Conservation (phyloP, 2,329 filamentous ascomycete genomes). For the Ilyonectria destructans region DNA sequence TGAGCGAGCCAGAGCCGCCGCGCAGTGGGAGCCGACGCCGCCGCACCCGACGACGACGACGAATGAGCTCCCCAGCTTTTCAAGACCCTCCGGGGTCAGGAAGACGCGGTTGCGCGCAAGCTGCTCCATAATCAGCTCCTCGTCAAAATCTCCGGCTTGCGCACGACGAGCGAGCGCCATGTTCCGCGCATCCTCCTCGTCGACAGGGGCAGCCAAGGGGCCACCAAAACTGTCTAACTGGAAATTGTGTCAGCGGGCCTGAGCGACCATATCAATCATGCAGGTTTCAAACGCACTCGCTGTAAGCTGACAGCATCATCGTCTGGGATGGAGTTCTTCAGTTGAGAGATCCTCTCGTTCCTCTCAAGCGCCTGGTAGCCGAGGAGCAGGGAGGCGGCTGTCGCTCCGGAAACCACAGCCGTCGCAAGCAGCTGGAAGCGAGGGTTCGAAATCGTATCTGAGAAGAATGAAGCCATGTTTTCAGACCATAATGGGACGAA, state of each 20-base stretch:
- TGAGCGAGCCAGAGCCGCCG: conserved; percentile 88
- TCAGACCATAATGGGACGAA: conserved; percentile 36
- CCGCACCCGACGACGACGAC: conserved; percentile 94
- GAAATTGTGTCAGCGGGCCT: conserved; percentile 42
- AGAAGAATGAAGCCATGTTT: conserved; percentile 62
- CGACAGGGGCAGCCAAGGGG: conserved; percentile 62
- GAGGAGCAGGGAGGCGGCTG: conserved; percentile 73
- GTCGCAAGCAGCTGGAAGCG: conserved; percentile 79
- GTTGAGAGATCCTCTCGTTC: conserved; percentile 67
- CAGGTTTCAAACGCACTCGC: conserved; percentile 35
- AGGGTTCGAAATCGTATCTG: conserved; percentile 62
- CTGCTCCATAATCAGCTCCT: conserved; percentile 93
- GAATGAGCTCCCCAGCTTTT: conserved; percentile 85
- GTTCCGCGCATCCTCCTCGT: conserved; percentile 76
- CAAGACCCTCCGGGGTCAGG: conserved; percentile 85
- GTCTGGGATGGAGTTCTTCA: conserved; percentile 74
- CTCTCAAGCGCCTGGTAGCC: conserved; percentile 74
- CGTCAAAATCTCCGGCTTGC: conserved; percentile 76
- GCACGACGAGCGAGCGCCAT: conserved; percentile 73
- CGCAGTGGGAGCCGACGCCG: conserved; percentile 94
- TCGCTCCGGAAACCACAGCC: conserved; percentile 75
- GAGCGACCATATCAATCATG: too few relatives aligned
- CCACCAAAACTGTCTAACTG: conserved; percentile 76
- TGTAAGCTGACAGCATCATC: conserved; percentile 38
- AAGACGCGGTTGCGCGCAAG: conserved; percentile 95